These are phyloP conservation scores for Plasmodium gonderi DNA, from an alignment of 169 alveolate genomes.

Conservation along the genomic window DNA sequence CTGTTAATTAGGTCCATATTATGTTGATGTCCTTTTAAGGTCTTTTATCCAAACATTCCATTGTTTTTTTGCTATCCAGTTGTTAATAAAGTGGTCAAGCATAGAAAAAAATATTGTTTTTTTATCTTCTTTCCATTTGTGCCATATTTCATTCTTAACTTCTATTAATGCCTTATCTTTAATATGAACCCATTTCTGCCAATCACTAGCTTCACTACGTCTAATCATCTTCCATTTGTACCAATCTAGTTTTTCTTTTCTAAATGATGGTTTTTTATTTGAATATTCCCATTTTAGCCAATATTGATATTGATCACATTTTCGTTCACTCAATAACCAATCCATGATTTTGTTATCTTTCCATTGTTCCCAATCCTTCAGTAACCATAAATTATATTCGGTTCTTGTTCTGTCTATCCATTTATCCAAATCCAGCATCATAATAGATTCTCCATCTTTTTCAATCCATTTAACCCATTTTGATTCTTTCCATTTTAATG, in stretches of 20 bases:
- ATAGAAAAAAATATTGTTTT: not conserved
- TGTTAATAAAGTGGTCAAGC: constrained; percentile 1
- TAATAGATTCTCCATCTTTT: constrained; percentile 3
- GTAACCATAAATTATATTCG: constrained; percentile 3
- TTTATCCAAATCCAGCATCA: constrained; percentile 3
- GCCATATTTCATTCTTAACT: not conserved
- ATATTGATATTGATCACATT: constrained; percentile 15
- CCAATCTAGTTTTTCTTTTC: not conserved
- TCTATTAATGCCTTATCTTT: not conserved
- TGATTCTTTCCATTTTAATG: constrained; percentile 2
- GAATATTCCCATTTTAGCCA: constrained; percentile 28
- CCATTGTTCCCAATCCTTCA: constrained; percentile 36
- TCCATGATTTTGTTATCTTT: not conserved
- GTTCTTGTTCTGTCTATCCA: not conserved
- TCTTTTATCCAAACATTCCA: constrained; percentile 12
- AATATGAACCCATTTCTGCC: not conserved
- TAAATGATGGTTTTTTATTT: constrained; percentile 1
- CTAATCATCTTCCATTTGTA: constrained; percentile 1
- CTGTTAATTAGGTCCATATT: not conserved
- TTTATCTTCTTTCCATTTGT: not conserved
- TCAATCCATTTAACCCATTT: constrained; percentile 14
- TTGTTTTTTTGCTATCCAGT: constrained; percentile 9
- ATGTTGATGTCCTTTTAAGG: not conserved
- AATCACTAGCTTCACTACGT: not conserved
- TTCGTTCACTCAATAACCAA: constrained; percentile 26